Percentiles rank a stretch among this genome's conserved stretches.
These are phyloP conservation scores for Aspergillus eucalypticola DNA, from an alignment of 2,329 filamentous ascomycete genomes.

Conservation along the genomic window DNA sequence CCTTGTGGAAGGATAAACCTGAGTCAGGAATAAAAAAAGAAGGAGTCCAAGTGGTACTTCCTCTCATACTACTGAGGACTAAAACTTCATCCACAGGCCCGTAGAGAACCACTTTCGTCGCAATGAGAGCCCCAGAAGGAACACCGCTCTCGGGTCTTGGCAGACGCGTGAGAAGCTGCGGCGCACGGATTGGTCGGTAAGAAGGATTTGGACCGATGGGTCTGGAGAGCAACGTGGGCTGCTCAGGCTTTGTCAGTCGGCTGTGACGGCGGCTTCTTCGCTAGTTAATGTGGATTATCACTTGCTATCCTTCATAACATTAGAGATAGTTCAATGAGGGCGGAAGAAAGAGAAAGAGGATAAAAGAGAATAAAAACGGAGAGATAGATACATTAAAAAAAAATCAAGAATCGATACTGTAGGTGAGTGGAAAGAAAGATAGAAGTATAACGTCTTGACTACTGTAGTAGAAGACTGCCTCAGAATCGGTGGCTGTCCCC, in stretches of 20 bases:
- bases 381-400: too few relatives aligned
- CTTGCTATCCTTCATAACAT: neutral
- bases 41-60: too few relatives aligned
- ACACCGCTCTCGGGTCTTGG: slow-evolving; percentile 1
- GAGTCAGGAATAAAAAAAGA: too few relatives aligned
- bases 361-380: too few relatives aligned
- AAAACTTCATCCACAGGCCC: neutral
- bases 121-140: neutral
- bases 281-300: neutral
- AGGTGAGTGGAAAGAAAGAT: too few relatives aligned
- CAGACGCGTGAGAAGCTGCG: slow-evolving; percentile 4
- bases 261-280: neutral
- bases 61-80: too few relatives aligned
- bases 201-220: slow-evolving; percentile 9
- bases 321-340: neutral
- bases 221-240: slow-evolving; percentile 8
- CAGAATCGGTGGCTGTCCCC: neutral
- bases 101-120: neutral
- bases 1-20: too few relatives aligned
- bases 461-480: neutral
- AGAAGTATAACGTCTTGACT: too few relatives aligned
- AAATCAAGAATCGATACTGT: too few relatives aligned
- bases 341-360: too few relatives aligned
- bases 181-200: slow-evolving; percentile 8
- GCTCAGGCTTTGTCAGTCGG: neutral